These are phyloP conservation scores for Primulina eburnea DNA, from an alignment of 257 asterid species.

Conservation along the genomic window DNA sequence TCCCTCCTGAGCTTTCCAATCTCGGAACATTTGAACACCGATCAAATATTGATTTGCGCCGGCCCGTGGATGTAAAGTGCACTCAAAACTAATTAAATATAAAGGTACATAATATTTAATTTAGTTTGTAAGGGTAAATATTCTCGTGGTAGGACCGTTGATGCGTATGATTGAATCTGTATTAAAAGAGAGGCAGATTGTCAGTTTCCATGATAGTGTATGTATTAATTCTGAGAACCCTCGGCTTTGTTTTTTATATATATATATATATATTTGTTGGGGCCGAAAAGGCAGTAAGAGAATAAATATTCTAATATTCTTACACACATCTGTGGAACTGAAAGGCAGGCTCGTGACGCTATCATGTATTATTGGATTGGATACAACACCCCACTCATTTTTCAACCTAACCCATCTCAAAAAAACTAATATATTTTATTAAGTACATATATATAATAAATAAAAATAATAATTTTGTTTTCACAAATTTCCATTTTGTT, in stretches of 20 bases:
- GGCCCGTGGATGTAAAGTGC: not conserved
- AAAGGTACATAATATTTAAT: not conserved
- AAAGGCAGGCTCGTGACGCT: conserved; percentile 41
- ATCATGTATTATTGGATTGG: conserved; percentile 29
- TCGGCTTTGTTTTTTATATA: conserved; percentile 42
- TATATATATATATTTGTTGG: too few species aligned
- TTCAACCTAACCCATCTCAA: not conserved
- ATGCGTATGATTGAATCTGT: conserved; percentile 24
- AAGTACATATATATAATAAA: too few species aligned
- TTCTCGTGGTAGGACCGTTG: conserved; percentile 36
- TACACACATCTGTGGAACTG: conserved; percentile 28
- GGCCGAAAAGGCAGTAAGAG: conserved; percentile 33
- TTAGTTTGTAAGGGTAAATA: conserved; percentile 25
- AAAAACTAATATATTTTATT: too few species aligned
- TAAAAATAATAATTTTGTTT: too few species aligned
- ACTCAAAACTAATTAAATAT: not conserved
- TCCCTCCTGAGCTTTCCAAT: conserved; percentile 91
- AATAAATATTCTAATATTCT: conserved; percentile 42
- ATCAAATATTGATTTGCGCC: not conserved
- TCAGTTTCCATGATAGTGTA: conserved; percentile 31
- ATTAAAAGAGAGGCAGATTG: conserved; percentile 19
- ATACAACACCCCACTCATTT: not conserved
- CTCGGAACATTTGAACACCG: conserved; percentile 3
- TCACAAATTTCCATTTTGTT: too few species aligned
- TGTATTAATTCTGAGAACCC: conserved; percentile 25